Evolutionary conservation across 2,329 filamentous ascomycete species (phyloP).

Genomic region (Setomelanomma holmii): DNA sequence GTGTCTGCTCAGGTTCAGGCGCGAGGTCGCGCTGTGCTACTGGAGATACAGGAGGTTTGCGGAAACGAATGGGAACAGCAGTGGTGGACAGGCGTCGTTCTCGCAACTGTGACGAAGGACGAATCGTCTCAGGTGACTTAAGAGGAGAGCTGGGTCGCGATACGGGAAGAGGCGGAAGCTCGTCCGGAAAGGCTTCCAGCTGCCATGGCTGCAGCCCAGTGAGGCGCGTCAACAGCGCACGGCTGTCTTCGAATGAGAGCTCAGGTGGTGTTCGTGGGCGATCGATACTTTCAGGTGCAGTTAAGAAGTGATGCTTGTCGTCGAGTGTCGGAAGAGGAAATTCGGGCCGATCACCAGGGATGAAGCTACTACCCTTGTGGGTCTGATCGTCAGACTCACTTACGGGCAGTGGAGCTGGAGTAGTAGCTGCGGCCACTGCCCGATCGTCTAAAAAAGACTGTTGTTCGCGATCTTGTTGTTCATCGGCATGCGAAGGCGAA

Average conservation of each 20-base stretch:
- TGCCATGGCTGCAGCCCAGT: slow-evolving; percentile 46
- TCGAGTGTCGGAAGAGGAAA: slow-evolving; percentile 36
- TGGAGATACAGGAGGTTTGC: slow-evolving; percentile 56
- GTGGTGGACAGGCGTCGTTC: slow-evolving; percentile 50
- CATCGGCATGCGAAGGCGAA: slow-evolving; percentile 34
- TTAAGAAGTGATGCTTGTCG: slow-evolving; percentile 28
- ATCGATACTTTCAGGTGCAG: slow-evolving; percentile 26
- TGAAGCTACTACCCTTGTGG: slow-evolving; percentile 35
- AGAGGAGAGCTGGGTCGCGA: slow-evolving; percentile 42
- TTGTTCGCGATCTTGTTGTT: slow-evolving; percentile 45
- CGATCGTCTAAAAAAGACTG: slow-evolving; percentile 70
- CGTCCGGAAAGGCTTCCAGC: slow-evolving; percentile 44
- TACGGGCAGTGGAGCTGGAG: slow-evolving; percentile 54
- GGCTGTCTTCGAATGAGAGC: slow-evolving; percentile 40
- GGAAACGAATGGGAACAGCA: slow-evolving; percentile 64
- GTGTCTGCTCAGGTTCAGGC: slow-evolving; percentile 38
- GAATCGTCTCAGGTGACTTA: slow-evolving; percentile 31
- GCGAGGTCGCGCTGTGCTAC: slow-evolving; percentile 51
- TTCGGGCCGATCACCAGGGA: slow-evolving; percentile 43
- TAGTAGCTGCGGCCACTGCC: slow-evolving; percentile 60
- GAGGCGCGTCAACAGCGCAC: slow-evolving; percentile 41
- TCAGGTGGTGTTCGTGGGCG: slow-evolving; percentile 41
- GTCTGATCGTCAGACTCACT: slow-evolving; percentile 39
- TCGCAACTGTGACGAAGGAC: slow-evolving; percentile 20
- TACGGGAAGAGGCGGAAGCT: slow-evolving; percentile 41